A percentile compares a stretch with the other conserved stretches of the same genome.
phyloP scores from a whole-genome alignment of 257 asterid genomes.

The Solanum acaule region DNA sequence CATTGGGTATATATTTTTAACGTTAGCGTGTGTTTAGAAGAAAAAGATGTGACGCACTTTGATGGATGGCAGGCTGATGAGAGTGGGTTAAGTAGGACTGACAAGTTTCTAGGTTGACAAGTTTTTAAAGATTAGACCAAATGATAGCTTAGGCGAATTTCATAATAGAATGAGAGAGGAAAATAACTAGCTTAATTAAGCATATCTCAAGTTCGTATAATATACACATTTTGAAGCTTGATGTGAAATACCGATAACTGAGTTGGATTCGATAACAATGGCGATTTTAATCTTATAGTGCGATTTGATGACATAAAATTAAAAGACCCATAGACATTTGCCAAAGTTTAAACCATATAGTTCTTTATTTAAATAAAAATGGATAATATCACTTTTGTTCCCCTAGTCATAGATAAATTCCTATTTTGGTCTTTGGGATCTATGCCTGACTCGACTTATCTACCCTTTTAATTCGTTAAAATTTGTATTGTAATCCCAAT shows the following conservation, averaged over 20 bases:
- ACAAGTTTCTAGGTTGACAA: not conserved
- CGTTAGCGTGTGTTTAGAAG: no score
- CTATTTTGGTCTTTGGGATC: not conserved
- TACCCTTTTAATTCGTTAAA: not conserved
- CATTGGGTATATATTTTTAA: not conserved
- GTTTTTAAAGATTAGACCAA: not conserved
- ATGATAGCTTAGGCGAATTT: not conserved
- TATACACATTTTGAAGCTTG: not conserved
- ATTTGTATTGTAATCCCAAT: not conserved
- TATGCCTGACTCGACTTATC: not conserved
- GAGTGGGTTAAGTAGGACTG: not conserved
- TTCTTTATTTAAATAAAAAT: no score
- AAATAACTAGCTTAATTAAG: not conserved
- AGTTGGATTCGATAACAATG: not conserved
- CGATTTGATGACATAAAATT: not conserved
- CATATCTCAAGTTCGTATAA: not conserved
- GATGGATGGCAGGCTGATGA: not conserved
- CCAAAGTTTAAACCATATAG: not conserved
- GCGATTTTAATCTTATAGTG: not conserved
- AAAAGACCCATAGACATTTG: not conserved
- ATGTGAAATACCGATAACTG: accelerated
- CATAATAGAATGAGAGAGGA: not conserved
- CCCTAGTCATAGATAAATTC: not conserved
- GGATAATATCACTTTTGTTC: not conserved
- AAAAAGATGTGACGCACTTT: not conserved